Base-by-base conservation (phyloP, 148 eudicot genomes). In the Rhododendron ferrugineum region DNA sequence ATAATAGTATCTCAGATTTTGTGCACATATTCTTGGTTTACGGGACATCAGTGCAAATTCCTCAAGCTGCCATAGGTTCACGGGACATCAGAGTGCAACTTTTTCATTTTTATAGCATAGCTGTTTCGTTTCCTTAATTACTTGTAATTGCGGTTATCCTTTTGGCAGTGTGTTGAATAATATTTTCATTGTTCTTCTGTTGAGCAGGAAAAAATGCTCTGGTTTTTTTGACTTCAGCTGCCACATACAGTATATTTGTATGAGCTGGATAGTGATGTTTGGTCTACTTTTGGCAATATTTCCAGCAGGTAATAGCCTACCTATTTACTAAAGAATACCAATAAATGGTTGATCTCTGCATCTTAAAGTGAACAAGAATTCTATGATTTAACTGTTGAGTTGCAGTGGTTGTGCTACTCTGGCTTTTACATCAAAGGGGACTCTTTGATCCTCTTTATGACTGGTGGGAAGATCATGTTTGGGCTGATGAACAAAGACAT, bases 401-500 rank as follows among this genome's bases (percentile, higher is more conserved):
- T 90, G 84, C 93, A 96, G 99, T 89, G 73, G 79, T 91, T 79
- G 91, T 93, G 88, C 88, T 96, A 82, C 78, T 96, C 22, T 96
- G 99, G 99, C 98, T 96, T 91, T 87, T 96, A 73, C 99, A 96
- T 88, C 91, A 96, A 52, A 95, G 94, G 88, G 99, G 98, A 56
- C 91, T 96, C n/a, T 96, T 96, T 79, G 97, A 96, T 90, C 99
- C 99, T 56, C 86, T 95, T 9, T 91, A 93, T 80, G 99, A 96
- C 90, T 96, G 99, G 97, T 93, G 94, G 96, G 99, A 95, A 82
- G 95, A 90, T 88, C 93, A 91, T 44, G 89, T 90, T 84, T 90
- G 84, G 91, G 87, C 84, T 78, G 88, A 75, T 66, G 89, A 87
- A 66, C 88, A 30, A 23, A 87, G 80, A 68, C 50, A 52, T 72